phyloP scores from a whole-genome alignment of 805 yeast species.

The Candida namnaoensis region DNA sequence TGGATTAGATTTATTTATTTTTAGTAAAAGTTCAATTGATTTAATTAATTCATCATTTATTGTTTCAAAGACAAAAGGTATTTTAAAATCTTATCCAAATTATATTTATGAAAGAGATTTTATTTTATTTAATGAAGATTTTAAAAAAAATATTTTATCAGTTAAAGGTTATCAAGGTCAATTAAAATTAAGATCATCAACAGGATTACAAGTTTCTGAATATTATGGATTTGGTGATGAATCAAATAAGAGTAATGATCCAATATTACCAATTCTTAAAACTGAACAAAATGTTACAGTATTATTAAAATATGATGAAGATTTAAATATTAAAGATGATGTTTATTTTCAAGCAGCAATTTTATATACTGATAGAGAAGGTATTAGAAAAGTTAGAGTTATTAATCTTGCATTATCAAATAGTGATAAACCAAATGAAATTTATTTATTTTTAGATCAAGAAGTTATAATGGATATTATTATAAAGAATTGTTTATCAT shows the following conservation, averaged over 20 bases:
- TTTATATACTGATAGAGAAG: slow-evolving; percentile 70
- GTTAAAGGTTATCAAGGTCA: slow-evolving; percentile 72
- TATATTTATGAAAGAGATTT: slow-evolving; percentile 69
- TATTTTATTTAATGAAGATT: slow-evolving; percentile 48
- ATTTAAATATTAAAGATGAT: slow-evolving; percentile 59
- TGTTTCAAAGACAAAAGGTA: slow-evolving; percentile 65
- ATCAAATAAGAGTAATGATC: slow-evolving; percentile 40
- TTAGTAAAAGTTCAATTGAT: slow-evolving; percentile 59
- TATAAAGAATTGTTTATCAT: slow-evolving; percentile 36
- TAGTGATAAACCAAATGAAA: slow-evolving; percentile 61
- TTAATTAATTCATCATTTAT: slow-evolving; percentile 65
- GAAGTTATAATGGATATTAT: slow-evolving; percentile 50
- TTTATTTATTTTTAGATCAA: slow-evolving; percentile 75
- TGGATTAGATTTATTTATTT: slow-evolving; percentile 71
- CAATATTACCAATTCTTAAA: slow-evolving; percentile 57
- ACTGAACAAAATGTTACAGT: slow-evolving; percentile 62
- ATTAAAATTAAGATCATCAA: slow-evolving; percentile 78
- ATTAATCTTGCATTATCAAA: slow-evolving; percentile 78
- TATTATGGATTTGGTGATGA: slow-evolving; percentile 57
- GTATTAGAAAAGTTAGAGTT: slow-evolving; percentile 79
- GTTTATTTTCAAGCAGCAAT: slow-evolving; percentile 89
- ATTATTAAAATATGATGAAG: slow-evolving; percentile 70
- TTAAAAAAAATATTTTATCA: slow-evolving; percentile 40
- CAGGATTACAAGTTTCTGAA: slow-evolving; percentile 72
- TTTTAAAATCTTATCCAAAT: slow-evolving; percentile 51